Evolutionary conservation across 257 asterid species (phyloP).

Genomic region (Forsythia suspensa): DNA sequence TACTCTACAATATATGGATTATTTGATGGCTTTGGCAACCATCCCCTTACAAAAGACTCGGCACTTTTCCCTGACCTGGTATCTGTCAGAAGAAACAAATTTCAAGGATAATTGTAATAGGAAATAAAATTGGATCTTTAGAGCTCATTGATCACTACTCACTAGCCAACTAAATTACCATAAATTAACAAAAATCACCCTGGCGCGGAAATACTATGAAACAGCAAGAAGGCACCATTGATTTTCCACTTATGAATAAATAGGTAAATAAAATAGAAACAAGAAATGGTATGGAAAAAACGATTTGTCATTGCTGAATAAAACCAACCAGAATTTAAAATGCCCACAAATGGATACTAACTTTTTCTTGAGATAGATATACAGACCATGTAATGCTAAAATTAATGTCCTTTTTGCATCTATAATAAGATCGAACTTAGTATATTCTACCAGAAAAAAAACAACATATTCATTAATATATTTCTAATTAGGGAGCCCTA

Average conservation of each 20-base stretch:
- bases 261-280: no score
- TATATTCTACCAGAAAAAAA: background rate
- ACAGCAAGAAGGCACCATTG: no score
- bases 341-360: background rate
- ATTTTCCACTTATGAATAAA: no score
- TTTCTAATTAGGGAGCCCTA: background rate
- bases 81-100: conserved; percentile 26
- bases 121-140: background rate
- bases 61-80: conserved; percentile 65
- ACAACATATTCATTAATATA: background rate
- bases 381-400: background rate
- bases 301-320: background rate
- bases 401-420: no score
- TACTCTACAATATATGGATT: conserved; percentile 67
- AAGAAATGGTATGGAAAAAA: no score
- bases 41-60: conserved; percentile 79
- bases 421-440: background rate
- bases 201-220: no score
- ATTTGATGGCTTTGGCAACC: conserved; percentile 60
- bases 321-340: background rate
- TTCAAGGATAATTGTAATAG: background rate
- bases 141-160: background rate
- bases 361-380: background rate
- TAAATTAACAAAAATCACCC: no score
- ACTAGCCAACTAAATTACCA: background rate